Base-by-base conservation (phyloP, 2,329 filamentous ascomycete species). In the Tothia fuscella region DNA sequence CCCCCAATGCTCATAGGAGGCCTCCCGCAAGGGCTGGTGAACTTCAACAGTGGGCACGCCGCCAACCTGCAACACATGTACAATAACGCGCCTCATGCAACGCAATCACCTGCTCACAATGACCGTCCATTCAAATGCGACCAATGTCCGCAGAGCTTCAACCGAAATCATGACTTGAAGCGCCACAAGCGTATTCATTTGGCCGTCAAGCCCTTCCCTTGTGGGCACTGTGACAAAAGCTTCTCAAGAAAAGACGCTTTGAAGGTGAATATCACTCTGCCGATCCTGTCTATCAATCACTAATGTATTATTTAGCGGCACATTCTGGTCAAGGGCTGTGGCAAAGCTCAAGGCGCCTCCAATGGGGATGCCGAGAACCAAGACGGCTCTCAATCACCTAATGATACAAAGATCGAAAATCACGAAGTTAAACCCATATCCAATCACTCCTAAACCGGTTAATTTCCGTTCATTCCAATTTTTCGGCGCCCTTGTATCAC, bases 41-140 rank as follows among this genome's bases (percentile, higher is more conserved):
- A 67, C 4, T 78, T 74, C 59, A 77, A 76, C 60, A 78, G 65
- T 56, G 74, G 64, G 57, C 79, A 70, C 61, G 70, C 62, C 52
- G 76, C 63, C 48, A 77, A 76, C 48, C 73, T 88, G 61, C 83
- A 85, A 46, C 66, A 68, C 43, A 66, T 71, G 48, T 68, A 74
- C 47, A 67, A 67, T 12, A 64, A 66, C 7, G 73, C 73, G 44
- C 68, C 72, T 10, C 62, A 64, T 35, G 71, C 70, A 48, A 59
- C 64, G 6, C 54, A 70, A 47, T 62, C 66, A 16, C 62, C 62
- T 3, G 65, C 70, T 7, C 68, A 72, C 21, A 80, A 82, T 43
- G 89, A 96, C 51, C 77, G 89, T 4, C 91, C 91, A 0, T 96
- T 93, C 68, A 88, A 88, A 61, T 98, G 91, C 58, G 87, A 96